Percentiles rank a stretch among this genome's conserved stretches.
These are phyloP conservation scores for Termitomyces eurrhizus DNA, from an alignment of 768 basidiomycete genomes.

Conservation along the genomic window DNA sequence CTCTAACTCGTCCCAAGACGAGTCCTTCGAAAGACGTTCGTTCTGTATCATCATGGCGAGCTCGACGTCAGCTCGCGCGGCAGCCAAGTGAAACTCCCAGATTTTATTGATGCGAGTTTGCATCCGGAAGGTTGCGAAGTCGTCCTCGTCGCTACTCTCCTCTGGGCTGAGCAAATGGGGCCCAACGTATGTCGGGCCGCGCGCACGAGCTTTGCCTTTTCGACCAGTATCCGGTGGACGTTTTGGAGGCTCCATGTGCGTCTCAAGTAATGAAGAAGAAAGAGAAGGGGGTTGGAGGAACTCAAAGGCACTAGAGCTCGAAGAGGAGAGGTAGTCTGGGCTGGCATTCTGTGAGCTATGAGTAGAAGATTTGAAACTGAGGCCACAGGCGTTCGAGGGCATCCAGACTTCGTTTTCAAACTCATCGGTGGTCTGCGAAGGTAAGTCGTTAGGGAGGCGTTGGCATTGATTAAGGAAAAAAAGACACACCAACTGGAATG, in stretches of 20 bases:
- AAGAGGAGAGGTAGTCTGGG: constrained; percentile 18
- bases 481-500: constrained; percentile 24
- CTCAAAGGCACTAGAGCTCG: constrained; percentile 21
- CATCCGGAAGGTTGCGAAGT: constrained; percentile 43
- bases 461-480: constrained; percentile 6
- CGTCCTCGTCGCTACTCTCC: constrained; percentile 31
- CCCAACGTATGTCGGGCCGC: constrained; percentile 30
- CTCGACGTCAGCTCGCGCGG: constrained; percentile 38
- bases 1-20: constrained; percentile 21
- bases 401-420: constrained; percentile 27
- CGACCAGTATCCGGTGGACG: constrained; percentile 18
- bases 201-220: constrained; percentile 17
- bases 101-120: constrained; percentile 43
- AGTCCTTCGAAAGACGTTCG: constrained; percentile 30
- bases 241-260: constrained; percentile 14
- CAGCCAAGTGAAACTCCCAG: constrained; percentile 46
- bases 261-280: constrained; percentile 4
- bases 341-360: constrained; percentile 24
- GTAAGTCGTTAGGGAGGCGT: constrained; percentile 13
- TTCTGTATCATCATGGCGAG: constrained; percentile 36
- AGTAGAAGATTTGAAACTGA: constrained; percentile 14
- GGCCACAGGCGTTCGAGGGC: constrained; percentile 13
- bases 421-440: constrained; percentile 22
- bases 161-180: constrained; percentile 28
- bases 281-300: constrained; percentile 19